Conservation (phyloP, 2,329 filamentous ascomycete genomes). For the Calonectria honghensis region DNA sequence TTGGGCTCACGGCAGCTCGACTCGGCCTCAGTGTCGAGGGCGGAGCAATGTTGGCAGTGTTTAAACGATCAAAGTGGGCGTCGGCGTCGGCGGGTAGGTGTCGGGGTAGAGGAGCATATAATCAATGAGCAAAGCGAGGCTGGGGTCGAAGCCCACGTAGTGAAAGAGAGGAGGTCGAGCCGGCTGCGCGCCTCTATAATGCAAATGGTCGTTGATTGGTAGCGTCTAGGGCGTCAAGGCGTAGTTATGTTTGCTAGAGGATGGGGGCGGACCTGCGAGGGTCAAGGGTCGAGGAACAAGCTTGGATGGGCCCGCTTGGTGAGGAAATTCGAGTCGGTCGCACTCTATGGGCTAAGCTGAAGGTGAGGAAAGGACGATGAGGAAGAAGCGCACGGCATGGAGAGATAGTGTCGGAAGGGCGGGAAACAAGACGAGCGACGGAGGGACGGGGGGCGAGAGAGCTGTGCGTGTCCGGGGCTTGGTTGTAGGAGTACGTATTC, state of each 20-base stretch:
- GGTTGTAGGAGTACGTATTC: constrained; percentile 40
- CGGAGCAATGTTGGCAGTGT: constrained; percentile 36
- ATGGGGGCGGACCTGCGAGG: constrained; percentile 41
- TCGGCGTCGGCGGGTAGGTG: constrained; percentile 27
- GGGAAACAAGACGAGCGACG: constrained; percentile 31
- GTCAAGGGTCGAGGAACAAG: constrained; percentile 28
- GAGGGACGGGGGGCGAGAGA: constrained; percentile 34
- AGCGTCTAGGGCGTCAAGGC: constrained; percentile 54
- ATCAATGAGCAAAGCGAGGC: constrained; percentile 44
- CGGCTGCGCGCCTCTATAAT: constrained; percentile 50
- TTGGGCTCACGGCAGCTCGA: constrained; percentile 52
- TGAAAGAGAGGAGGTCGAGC: constrained; percentile 50
- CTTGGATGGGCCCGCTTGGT: constrained; percentile 30
- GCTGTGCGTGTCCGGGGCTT: constrained; percentile 35
- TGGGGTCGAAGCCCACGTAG: constrained; percentile 46
- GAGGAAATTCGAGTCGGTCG: constrained; percentile 29
- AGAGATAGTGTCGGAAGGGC: constrained; percentile 29
- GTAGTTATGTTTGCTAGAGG: constrained; percentile 46
- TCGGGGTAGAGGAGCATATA: constrained; percentile 44
- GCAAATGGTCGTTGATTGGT: constrained; percentile 56
- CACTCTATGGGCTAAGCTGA: constrained; percentile 35
- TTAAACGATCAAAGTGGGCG: constrained; percentile 42
- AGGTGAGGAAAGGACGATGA: constrained; percentile 31
- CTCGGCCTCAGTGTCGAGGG: constrained; percentile 50
- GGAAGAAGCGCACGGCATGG: constrained; percentile 36